Evolutionary conservation across 73 alveolate species (phyloP).

Genomic region (Paramecium bursaria): DNA sequence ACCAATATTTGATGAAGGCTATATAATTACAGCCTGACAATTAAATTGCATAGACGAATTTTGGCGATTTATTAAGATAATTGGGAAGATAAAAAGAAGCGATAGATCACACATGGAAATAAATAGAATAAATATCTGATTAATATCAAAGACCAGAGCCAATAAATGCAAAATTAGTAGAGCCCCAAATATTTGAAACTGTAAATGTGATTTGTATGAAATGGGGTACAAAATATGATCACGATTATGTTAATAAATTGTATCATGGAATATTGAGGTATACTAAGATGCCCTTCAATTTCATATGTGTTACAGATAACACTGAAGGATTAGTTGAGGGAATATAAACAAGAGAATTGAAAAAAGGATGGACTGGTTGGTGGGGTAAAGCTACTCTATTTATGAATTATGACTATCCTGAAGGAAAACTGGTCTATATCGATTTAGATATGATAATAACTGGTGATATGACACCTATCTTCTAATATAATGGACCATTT

Average conservation of each 20-base stretch:
- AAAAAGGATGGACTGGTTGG: slow-evolving; percentile 83
- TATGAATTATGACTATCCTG: slow-evolving; percentile 64
- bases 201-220: slow-evolving; percentile 78
- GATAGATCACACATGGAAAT: slow-evolving; percentile 69
- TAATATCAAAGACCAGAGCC: slow-evolving; percentile 47
- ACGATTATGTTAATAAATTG: slow-evolving; percentile 81
- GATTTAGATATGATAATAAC: slow-evolving; percentile 87
- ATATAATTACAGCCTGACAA: slow-evolving; percentile 71
- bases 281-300: slow-evolving; percentile 61
- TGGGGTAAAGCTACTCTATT: slow-evolving; percentile 84
- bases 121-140: slow-evolving; percentile 22
- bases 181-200: not conserved
- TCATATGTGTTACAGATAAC: slow-evolving; percentile 82
- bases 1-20: slow-evolving; percentile 70
- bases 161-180: slow-evolving; percentile 28
- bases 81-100: slow-evolving; percentile 78
- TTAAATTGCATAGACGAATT: slow-evolving; percentile 73
- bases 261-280: slow-evolving; percentile 73
- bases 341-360: slow-evolving; percentile 64
- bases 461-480: slow-evolving; percentile 72
- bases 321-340: slow-evolving; percentile 73
- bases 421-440: slow-evolving; percentile 72
- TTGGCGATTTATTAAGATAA: slow-evolving; percentile 77
- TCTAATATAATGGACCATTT: slow-evolving; percentile 73
- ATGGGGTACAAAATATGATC: slow-evolving; percentile 85